Base-by-base conservation (phyloP, 106 monocot genomes). In the Apostasia shenzhenica region DNA sequence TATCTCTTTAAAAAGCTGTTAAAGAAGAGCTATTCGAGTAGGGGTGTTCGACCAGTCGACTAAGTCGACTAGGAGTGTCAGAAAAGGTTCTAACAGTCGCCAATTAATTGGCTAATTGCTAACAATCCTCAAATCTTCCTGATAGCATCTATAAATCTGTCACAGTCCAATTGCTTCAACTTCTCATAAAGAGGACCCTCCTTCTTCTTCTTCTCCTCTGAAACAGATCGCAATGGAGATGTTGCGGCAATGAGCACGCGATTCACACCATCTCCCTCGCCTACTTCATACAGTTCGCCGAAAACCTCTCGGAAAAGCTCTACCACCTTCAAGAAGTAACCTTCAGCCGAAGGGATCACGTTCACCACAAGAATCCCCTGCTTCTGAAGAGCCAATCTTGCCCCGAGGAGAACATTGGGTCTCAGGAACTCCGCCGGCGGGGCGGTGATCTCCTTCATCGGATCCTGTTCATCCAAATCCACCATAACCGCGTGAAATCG, bases 401-500 rank as follows among this genome's bases (percentile, higher is more conserved):
- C 82, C 45, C 80, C 82, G 0, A 69, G 6, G 14, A 97, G 68
- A 74, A 92, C 69, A 61, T 11, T 60, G 66, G 44, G 66, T 41
- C 51, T 39, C 2, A 79, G 41, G 55, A 97, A 85, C 72, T 89
- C 84, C 47, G 66, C 14, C 4, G 97, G 89, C 0, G 97, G 92
- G 1, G 92, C 92, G 48, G 64, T 70, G 6, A 78, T 57, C 0
- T 83, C 82, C 59, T 26, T 79, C 49, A 40, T 55, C 52, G 77
- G 76, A 68, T 87, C 83, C 11, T 45, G 72, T 3, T 81, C 78
- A 67, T 97, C 92, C 75, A 97, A 75, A 79, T 97, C 97, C 67
- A 97, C 89, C 87, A 97, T 89, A 14, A 92, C 67, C 2, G 70
- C 85, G 78, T 89, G 86, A 45, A 88, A 79, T n/a, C 57, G 49